phyloP scores from a whole-genome alignment of 1,284 basidiomycete genomes.

The Cutaneotrichosporon daszewskae region DNA sequence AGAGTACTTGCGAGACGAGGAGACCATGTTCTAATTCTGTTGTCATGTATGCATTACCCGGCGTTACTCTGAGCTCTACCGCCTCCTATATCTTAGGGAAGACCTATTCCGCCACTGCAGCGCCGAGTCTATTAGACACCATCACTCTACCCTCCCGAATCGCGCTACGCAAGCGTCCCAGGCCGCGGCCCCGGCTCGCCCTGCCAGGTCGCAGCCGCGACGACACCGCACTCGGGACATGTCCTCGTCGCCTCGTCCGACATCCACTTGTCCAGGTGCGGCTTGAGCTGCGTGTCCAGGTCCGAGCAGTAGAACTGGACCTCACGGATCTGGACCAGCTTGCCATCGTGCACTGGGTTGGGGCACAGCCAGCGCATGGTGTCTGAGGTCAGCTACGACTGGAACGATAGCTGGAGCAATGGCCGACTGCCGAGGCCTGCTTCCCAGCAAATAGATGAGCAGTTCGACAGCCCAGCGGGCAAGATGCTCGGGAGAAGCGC shows the following conservation, averaged over 20 bases:
- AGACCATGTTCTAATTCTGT: conserved; percentile 46
- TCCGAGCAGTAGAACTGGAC: conserved; percentile 84
- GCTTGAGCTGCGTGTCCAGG: conserved; percentile 88
- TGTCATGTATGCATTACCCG: conserved; percentile 23
- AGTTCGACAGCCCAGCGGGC: too few species aligned
- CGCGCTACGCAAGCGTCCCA: neutral
- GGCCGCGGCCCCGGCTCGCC: neutral
- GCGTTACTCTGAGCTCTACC: too few species aligned
- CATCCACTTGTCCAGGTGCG: conserved; percentile 76
- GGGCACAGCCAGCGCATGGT: conserved; percentile 92
- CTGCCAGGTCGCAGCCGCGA: conserved; percentile 50
- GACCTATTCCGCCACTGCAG: too few species aligned
- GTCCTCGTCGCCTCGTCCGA: conserved; percentile 57
- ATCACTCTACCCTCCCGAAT: neutral
- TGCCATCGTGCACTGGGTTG: conserved; percentile 55
- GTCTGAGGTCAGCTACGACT: conserved; percentile 56
- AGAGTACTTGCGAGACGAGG: conserved; percentile 93
- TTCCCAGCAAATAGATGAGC: too few species aligned
- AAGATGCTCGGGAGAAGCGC: too few species aligned
- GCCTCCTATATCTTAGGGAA: too few species aligned
- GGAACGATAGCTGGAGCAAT: too few species aligned
- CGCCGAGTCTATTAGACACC: neutral
- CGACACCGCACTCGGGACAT: conserved; percentile 63
- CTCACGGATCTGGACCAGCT: conserved; percentile 78
- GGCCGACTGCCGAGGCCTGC: too few species aligned